Evolutionary conservation across 176 grass and related monocot species (phyloP), one percentile per base, ranked within the genome.

Genomic region (Musa itinerans): DNA sequence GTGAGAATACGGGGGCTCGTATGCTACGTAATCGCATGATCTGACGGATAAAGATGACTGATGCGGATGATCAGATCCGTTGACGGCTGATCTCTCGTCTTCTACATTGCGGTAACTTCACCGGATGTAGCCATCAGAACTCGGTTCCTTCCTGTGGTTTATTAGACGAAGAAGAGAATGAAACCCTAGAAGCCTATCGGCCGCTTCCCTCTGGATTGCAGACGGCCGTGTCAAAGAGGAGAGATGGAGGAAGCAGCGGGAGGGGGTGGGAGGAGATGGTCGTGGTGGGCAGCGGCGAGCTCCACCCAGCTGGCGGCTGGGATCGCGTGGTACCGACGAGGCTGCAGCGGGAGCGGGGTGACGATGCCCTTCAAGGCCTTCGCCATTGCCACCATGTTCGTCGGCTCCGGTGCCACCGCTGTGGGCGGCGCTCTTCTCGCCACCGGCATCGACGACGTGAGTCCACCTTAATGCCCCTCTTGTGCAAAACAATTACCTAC

Each of bases 301-400:
- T 86, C 84, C 49, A 82, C 78, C 0, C 90, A 98, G 75, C 26
- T 49, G 8, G 68, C 74, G 0, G 53, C 58, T 12, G 88, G 88
- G 12, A 51, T 83, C 48, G 73, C 81, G 3, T 93, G 86, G 95
- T 98, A 84, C 66, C 79, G 83, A 21, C 80, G 75, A 29, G 88
- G 87, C 15, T 87, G 25, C 77, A 8, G 78, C 34, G 90, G 88
- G 50, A 10, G 54, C 50, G 88, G 74, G n/a, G 17, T 69, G 10
- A 76, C 77, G 78, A 90, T 97, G 93, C 90, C 93, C 19, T 85
- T 97, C 77, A 93, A 78, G 80, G 93, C 90, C 67, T 93, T 97
- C 83, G 81, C 62, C 71, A 81, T 90, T 56, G 86, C 88, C 19
- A 77, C 80, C 43, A 77, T 97, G 66, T 87, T 93, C 83, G 83